phyloP scores from a whole-genome alignment of 2,329 filamentous ascomycete species.

The Chaetomiaceae sp. region DNA sequence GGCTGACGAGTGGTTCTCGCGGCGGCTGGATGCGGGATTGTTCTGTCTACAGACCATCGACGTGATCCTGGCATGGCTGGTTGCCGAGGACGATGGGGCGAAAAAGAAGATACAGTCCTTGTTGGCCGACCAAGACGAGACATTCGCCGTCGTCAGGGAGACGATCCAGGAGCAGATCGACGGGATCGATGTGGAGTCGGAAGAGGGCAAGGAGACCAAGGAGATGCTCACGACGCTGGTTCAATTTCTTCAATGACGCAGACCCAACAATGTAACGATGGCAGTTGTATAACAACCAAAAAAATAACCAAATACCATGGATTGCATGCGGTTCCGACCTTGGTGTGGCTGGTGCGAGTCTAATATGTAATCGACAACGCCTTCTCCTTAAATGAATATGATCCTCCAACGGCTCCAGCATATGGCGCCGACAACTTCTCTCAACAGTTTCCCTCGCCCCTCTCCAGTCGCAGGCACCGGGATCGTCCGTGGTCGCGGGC shows the following conservation, averaged over 20 bases:
- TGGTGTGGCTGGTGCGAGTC: no score
- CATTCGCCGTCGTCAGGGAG: slow-evolving; percentile 54
- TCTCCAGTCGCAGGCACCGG: no score
- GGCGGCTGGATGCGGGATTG: slow-evolving; percentile 76
- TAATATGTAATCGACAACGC: no score
- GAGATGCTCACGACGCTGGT: slow-evolving; percentile 53
- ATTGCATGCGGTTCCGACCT: background rate
- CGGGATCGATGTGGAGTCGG: slow-evolving; percentile 46
- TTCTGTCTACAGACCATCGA: slow-evolving; percentile 81
- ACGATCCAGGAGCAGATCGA: slow-evolving; percentile 61
- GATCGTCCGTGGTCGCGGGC: no score
- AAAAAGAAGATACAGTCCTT: slow-evolving; percentile 57
- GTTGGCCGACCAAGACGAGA: slow-evolving; percentile 64
- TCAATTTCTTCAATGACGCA: slow-evolving; percentile 40
- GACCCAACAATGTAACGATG: background rate
- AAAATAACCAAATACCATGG: slow-evolving; percentile 22
- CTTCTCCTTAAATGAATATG: no score
- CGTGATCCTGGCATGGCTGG: slow-evolving; percentile 80
- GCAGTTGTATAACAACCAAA: slow-evolving; percentile 8
- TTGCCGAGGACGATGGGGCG: slow-evolving; percentile 81
- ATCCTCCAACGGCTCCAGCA: background rate
- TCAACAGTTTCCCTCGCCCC: no score
- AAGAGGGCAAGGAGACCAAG: slow-evolving; percentile 52
- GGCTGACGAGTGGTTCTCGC: slow-evolving; percentile 68
- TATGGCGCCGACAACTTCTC: no score